Evolutionary conservation across 2,329 filamentous ascomycete genomes (phyloP), one percentile per base, ranked within the genome.

Genomic region (Penicillium crustosum): DNA sequence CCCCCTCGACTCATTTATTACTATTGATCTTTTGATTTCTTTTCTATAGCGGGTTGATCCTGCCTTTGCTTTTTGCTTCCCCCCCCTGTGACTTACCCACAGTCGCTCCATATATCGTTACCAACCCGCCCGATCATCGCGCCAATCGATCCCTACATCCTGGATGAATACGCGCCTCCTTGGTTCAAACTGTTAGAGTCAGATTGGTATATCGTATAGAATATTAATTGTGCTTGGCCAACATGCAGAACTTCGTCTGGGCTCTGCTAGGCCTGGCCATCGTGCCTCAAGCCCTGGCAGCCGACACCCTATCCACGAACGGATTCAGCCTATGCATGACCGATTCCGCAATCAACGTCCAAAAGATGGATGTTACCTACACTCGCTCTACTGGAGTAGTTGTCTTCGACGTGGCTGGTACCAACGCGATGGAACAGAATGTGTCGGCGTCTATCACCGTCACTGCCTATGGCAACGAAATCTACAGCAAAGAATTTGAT

Each of bases 401-500:
- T 60, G 84, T 79, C 4, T 97, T 97, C 75, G 87, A 97, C 72
- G 84, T 97, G 23, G 85, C 87, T 35, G 94, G 93, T 60, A 86
- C 83, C 59, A 97, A 90, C 72, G 76, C 77, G 53, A 84, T 84
- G 71, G 75, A 83, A 65, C 91, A 94, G 73, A 93, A 96, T 65
- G 91, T 97, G 59, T 89, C 83, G 55, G 93, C 91, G 15, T 79
- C 78, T 17, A 80, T 97, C 58, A 82, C 85, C 23, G 89, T 97
- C 39, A 89, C 83, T 27, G 93, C 93, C 9, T 97, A 97, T 70
- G 94, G 94, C 59, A 85, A 85, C 58, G 76, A 89, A 60, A 85
- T 97, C 25, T 97, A 95, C 77, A 81, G 83, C 39, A 90, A 90
- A 59, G 79, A 78, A 4, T 96, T 97, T 76, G 86, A 97, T 70